Conservation (phyloP, 805 yeast genomes). For the Yarrowia porcina region DNA sequence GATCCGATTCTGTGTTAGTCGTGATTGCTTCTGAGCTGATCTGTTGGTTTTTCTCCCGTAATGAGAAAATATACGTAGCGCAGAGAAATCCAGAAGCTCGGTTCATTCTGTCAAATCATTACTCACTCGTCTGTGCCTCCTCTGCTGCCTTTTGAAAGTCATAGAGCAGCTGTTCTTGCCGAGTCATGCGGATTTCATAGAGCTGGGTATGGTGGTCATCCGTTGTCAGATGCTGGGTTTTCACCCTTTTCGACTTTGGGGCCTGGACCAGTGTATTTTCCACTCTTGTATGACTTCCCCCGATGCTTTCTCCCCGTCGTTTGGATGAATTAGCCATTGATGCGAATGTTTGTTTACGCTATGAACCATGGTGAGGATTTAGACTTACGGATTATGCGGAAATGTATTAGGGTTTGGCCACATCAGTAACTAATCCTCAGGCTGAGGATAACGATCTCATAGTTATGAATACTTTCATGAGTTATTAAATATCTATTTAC, state of each 20-base stretch:
- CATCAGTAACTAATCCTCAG: no score
- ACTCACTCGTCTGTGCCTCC: conserved; percentile 21
- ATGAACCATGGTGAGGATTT: background rate
- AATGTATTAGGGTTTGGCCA: background rate
- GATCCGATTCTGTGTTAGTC: conserved; percentile 12
- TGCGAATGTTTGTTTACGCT: conserved; percentile 1
- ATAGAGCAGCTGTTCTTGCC: conserved; percentile 8
- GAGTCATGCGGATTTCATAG: conserved; percentile 5
- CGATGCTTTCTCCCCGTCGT: conserved; percentile 13
- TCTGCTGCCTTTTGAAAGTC: conserved; percentile 8
- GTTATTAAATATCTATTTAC: conserved; percentile 1
- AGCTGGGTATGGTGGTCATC: background rate
- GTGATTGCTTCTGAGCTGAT: no score
- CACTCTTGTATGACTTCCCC: background rate
- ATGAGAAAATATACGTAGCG: no score
- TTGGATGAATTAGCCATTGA: conserved; percentile 7
- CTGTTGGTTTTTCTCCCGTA: no score
- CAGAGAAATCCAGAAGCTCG: no score
- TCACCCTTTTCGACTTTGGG: background rate
- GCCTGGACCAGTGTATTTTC: background rate
- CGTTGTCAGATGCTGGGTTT: background rate
- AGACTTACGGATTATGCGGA: conserved; percentile 8
- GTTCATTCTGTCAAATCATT: background rate
- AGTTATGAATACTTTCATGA: background rate
- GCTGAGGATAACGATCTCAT: no score